These are phyloP conservation scores for Trichophyton rubrum DNA, from an alignment of 2,329 filamentous ascomycete species.

Conservation along the genomic window DNA sequence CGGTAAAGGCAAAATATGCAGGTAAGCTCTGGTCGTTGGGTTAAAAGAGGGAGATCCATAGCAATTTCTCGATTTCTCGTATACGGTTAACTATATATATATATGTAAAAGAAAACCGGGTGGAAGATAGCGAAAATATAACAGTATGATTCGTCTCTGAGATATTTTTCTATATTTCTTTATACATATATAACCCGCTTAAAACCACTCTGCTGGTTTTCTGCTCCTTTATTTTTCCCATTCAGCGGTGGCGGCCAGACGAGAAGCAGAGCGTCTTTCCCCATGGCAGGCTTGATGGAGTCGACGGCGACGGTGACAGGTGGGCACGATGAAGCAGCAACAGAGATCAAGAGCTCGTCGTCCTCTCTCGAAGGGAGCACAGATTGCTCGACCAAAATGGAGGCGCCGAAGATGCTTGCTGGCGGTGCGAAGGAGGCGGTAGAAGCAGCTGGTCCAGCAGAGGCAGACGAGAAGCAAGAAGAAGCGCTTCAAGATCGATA, in stretches of 20 bases:
- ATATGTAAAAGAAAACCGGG: too few relatives aligned
- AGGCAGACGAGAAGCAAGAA: background rate
- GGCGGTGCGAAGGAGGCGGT: background rate
- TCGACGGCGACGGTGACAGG: background rate
- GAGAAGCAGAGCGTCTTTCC: background rate
- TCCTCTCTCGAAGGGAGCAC: slow-evolving; percentile 1
- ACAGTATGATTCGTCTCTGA: too few relatives aligned
- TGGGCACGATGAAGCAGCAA: background rate
- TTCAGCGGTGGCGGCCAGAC: background rate
- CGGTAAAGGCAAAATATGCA: background rate
- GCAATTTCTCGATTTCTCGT: background rate
- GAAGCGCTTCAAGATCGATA: background rate
- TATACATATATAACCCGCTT: too few relatives aligned
- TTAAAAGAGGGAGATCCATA: background rate
- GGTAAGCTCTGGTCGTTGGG: too few relatives aligned
- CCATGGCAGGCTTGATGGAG: background rate
- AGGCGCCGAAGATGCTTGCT: background rate
- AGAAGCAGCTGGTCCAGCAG: background rate
- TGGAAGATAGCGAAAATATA: too few relatives aligned
- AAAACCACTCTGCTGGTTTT: too few relatives aligned
- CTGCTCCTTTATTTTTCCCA: background rate
- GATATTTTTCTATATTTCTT: too few relatives aligned
- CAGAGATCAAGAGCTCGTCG: background rate
- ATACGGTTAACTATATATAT: background rate
- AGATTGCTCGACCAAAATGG: background rate